A percentile compares a stretch with the other conserved stretches of the same genome.
These are phyloP conservation scores for Solanum ahanhuiri DNA, from an alignment of 257 asterid species.

Conservation along the genomic window DNA sequence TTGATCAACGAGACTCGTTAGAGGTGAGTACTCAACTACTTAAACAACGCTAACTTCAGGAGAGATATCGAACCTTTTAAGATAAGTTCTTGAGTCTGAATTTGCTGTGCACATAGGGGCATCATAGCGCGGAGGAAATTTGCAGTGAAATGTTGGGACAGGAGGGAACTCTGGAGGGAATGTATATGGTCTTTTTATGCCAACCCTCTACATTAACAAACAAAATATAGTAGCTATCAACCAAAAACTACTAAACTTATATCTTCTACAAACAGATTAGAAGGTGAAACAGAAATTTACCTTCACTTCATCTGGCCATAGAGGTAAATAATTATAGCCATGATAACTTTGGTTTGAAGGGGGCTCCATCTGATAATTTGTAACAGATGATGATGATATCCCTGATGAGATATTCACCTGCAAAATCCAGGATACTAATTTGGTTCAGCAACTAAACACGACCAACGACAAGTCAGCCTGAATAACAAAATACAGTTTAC, in stretches of 20 bases:
- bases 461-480: neutral
- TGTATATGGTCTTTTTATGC: conserved; percentile 49
- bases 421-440: neutral
- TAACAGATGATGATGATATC: conserved; percentile 41
- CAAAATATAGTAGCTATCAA: conserved; percentile 6
- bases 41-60: neutral
- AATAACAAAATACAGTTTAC: neutral
- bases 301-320: conserved; percentile 63
- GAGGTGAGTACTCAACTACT: neutral
- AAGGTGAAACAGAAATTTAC: conserved; percentile 14
- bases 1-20: conserved; percentile 1
- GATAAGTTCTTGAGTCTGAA: conserved; percentile 23
- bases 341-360: conserved; percentile 91
- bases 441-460: neutral
- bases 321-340: conserved; percentile 26
- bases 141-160: conserved; percentile 20
- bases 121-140: conserved; percentile 8
- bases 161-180: conserved; percentile 33
- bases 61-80: conserved; percentile 27
- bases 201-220: conserved; percentile 35
- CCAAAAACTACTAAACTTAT: neutral
- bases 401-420: conserved; percentile 53
- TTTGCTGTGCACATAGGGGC: conserved; percentile 12
- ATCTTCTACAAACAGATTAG: neutral
- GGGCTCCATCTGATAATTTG: conserved; percentile 74